Percentiles rank a stretch among this genome's conserved stretches.
Evolutionary conservation across 768 basidiomycete genomes (phyloP).

Genomic region (Amylocystis lapponica): DNA sequence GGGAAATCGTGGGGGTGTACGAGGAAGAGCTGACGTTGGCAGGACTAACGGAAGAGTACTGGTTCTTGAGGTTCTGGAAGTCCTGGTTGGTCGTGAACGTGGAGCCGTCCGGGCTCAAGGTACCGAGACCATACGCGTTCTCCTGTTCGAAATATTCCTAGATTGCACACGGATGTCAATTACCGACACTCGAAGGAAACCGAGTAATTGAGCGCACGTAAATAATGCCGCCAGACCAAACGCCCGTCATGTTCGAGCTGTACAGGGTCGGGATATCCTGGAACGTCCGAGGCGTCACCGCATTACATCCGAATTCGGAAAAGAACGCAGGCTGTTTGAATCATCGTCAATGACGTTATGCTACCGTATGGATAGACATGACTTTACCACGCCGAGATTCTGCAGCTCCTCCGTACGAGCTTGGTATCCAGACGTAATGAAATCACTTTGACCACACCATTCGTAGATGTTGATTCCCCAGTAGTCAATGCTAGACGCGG

Average conservation of each 20-base stretch:
- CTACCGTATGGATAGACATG: no score
- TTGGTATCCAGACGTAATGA: neutral
- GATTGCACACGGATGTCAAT: no score
- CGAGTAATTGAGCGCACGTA: no score
- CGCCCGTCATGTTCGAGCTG: constrained; percentile 2
- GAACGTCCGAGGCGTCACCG: constrained; percentile 1
- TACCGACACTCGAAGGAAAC: no score
- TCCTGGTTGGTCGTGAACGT: neutral
- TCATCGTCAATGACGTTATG: no score
- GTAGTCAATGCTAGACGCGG: constrained; percentile 1
- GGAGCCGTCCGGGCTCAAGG: neutral
- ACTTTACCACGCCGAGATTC: constrained; percentile 1
- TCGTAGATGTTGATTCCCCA: constrained; percentile 5
- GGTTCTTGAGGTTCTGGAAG: constrained; percentile 3
- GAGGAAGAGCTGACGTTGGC: neutral
- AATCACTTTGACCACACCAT: constrained; percentile 1
- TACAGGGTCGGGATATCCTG: constrained; percentile 1
- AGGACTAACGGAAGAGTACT: neutral
- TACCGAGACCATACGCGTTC: constrained; percentile 2
- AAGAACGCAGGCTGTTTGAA: constrained; percentile 4
- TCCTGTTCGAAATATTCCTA: constrained; percentile 3
- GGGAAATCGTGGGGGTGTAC: constrained; percentile 1
- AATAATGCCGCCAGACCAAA: constrained; percentile 4
- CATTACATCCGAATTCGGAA: constrained; percentile 3
- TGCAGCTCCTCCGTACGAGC: constrained; percentile 2